These are phyloP conservation scores for Shiraia sp. DNA, from an alignment of 2,329 filamentous ascomycete genomes.

Conservation along the genomic window DNA sequence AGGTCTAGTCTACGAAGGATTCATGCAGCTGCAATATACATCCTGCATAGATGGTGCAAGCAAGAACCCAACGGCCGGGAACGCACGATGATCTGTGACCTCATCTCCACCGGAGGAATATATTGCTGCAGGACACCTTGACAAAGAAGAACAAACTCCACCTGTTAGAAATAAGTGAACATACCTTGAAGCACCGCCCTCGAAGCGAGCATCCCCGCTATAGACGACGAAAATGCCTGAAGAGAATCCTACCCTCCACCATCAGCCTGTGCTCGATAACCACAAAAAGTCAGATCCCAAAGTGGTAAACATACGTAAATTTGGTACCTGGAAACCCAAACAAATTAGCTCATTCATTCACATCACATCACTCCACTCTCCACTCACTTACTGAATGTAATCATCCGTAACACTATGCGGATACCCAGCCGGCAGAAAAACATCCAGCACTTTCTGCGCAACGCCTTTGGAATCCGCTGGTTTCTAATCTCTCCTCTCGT, in stretches of 20 bases:
- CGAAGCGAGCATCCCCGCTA: constrained; percentile 77
- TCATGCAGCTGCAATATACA: constrained; percentile 2
- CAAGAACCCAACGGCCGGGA: constrained; percentile 1
- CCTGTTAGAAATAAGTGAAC: background rate
- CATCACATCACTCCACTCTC: background rate
- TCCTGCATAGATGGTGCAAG: constrained; percentile 1
- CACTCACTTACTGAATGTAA: constrained; percentile 66
- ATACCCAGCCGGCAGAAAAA: constrained; percentile 87
- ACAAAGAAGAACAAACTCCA: background rate
- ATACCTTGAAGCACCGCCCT: constrained; percentile 77
- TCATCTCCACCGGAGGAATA: background rate
- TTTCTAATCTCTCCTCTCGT: constrained; percentile 9
- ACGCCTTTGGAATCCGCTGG: constrained; percentile 7
- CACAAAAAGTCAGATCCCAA: too few relatives aligned
- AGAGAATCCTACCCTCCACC: constrained; percentile 65
- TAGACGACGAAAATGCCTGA: constrained; percentile 82
- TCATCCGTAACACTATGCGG: constrained; percentile 84
- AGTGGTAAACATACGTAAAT: constrained; percentile 60
- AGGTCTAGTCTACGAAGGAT: background rate
- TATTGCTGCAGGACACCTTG: background rate
- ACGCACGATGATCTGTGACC: constrained; percentile 1
- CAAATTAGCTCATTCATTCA: constrained; percentile 2
- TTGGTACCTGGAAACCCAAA: constrained; percentile 58
- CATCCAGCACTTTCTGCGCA: constrained; percentile 59
- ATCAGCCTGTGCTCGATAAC: too few relatives aligned